phyloP scores from a whole-genome alignment of 345 rosid genomes.

The Raphanus sativus region DNA sequence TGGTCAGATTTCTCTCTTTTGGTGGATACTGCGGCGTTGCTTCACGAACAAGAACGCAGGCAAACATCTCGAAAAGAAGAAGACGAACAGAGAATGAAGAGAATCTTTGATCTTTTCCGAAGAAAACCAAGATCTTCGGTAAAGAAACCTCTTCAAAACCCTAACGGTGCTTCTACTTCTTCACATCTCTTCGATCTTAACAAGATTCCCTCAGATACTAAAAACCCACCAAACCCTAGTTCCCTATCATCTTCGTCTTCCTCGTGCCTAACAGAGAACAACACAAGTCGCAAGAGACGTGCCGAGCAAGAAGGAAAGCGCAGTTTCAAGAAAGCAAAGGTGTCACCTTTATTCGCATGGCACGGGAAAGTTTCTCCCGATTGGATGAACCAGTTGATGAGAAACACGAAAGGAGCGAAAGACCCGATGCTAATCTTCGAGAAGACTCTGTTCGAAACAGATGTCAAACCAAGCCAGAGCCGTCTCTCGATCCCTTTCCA shows the following conservation, averaged over 20 bases:
- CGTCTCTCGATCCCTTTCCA: conserved; percentile 28
- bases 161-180: neutral
- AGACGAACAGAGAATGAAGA: neutral
- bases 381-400: neutral
- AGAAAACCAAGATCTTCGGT: neutral
- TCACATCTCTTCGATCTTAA: neutral
- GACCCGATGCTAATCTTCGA: neutral
- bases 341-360: neutral
- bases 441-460: neutral
- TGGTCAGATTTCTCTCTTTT: neutral
- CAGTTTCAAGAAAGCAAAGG: neutral
- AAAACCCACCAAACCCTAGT: neutral
- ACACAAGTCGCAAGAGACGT: neutral
- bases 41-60: neutral
- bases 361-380: neutral
- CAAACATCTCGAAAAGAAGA: neutral
- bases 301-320: neutral
- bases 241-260: neutral
- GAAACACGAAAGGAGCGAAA: neutral
- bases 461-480: neutral
- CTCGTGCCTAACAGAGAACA: neutral
- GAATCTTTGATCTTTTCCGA: neutral
- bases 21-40: neutral
- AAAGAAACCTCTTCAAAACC: neutral
- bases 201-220: neutral